These are phyloP conservation scores for Diaporthe sp. DNA, from an alignment of 2,329 filamentous ascomycete species.

Conservation along the genomic window DNA sequence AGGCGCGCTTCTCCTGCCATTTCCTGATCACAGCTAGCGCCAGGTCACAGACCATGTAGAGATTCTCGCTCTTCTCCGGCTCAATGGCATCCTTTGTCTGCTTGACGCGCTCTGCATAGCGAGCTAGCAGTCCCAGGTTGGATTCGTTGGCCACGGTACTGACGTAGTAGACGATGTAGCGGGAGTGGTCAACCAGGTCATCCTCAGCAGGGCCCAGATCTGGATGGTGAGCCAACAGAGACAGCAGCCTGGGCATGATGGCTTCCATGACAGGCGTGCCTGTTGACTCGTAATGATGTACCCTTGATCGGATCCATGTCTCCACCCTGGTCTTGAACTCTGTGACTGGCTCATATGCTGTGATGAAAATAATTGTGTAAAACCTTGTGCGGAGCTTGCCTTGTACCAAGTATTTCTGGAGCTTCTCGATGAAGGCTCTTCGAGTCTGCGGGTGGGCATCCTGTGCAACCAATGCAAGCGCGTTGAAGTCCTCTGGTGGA, in stretches of 20 bases:
- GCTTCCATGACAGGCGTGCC: conserved; percentile 81
- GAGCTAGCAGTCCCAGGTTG: conserved; percentile 90
- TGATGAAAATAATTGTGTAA: conserved; percentile 90
- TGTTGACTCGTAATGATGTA: conserved; percentile 72
- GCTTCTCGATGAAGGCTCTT: conserved; percentile 82
- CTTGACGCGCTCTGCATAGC: conserved; percentile 93
- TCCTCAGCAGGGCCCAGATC: conserved; percentile 80
- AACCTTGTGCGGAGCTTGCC: conserved; percentile 80
- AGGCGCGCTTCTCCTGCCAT: conserved; percentile 88
- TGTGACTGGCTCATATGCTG: conserved; percentile 88
- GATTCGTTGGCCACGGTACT: conserved; percentile 85
- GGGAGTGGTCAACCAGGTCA: conserved; percentile 84
- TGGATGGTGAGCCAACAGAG: conserved; percentile 92
- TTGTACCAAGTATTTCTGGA: conserved; percentile 91
- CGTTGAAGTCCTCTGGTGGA: conserved; percentile 81
- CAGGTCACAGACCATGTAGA: conserved; percentile 91
- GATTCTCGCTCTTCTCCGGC: conserved; percentile 75
- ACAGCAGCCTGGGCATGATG: conserved; percentile 85
- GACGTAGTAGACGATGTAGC: conserved; percentile 92
- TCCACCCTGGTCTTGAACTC: conserved; percentile 81
- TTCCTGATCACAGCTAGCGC: conserved; percentile 85
- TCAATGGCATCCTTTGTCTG: conserved; percentile 86
- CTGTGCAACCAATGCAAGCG: conserved; percentile 84
- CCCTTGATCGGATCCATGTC: conserved; percentile 90
- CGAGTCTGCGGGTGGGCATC: conserved; percentile 83